Base-by-base conservation (phyloP, 306 rosid species). In the Inga leiocalycina region DNA sequence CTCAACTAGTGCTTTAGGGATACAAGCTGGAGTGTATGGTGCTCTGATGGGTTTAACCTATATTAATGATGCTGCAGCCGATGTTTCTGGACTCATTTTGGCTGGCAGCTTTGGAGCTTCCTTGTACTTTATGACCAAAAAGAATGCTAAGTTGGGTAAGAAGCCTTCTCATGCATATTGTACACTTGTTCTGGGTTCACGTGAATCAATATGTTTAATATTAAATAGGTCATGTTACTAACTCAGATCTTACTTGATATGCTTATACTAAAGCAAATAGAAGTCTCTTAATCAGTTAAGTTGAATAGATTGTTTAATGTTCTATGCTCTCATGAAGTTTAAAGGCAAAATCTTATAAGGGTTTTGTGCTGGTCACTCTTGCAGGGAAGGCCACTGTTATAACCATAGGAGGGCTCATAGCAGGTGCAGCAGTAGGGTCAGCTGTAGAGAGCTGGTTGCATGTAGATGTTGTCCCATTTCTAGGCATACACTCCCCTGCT, bases 101-200 rank as follows among this genome's bases (percentile, higher is more conserved):
- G 99, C 99, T 74, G 97, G 99, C 84, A 96, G 99, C 87, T 96
- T 96, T 90, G 99, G 99, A 77, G 99, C 95, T 90, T 94, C 98
- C 86, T 84, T 96, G 88, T 96, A 94, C 88, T 96, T 96, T 86
- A 87, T 96, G 98, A 92, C 99, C 49, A 94, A 91, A 84, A 94
- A 83, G 89, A 96, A 94, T 82, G 89, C 91, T 30, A 96, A 96
- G 87, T 80, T 92, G 80, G 99, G 99, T 96, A 88, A 82, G 86
- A 79, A 82, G 57, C 73, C 82, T 84, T 85, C 45, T 80, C 74
- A 8, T 66, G 61, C 74, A 44, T 46, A 65, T 12, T 59, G 73
- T 62, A 45, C 74, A 61, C 80, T 70, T 20, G 30, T 51, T 64
- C 24, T 61, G 39, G 37, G 54, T 80, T 82, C 70, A 64, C 32